Base-by-base conservation (phyloP, 2,329 filamentous ascomycete species). In the Phialophora expanda region DNA sequence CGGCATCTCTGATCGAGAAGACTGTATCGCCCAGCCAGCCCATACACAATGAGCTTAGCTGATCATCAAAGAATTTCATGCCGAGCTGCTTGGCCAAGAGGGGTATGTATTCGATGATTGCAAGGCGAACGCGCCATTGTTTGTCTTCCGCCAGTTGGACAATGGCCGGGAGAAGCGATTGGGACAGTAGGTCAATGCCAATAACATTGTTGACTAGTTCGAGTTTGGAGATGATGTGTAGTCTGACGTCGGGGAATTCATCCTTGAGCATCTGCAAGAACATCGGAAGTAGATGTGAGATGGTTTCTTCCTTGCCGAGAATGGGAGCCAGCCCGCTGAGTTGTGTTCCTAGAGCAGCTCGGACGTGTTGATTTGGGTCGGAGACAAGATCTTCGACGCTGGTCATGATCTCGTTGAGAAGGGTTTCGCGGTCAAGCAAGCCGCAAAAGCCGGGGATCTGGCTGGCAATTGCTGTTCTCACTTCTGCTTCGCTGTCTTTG, bases 211-310 rank as follows among this genome's bases (percentile, higher is more conserved):
- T 99, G 70, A 99, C 95, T 69, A 96, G 87, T 82, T 99, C 96
- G 62, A 99, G 88, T 81, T 99, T 99, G n/a, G 95, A 98, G 76
- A 99, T 99, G 78, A 99, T 99, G 81, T 99, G 96, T 66, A 99
- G 88, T 69, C 95, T 90, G 59, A 99, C 95, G 77, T 99, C 95
- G 24, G 95, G 95, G 79, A 97, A 98, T 76, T 99, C 95, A 75
- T 99, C 95, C 85, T 98, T 99, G 74, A 99, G 89, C 95, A 99
- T 99, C 78, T 96, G 92, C 61, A 99, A 85, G 80, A 99, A 98
- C 94, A 99, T 99, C 61, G 95, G 95, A 53, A 99, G 87, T 53
- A 99, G 88, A 78, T 99, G 95, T 73, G 95, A 90, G 72, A 97
- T 98, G 32, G 95, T 99, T 91, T 98, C 94, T 80, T 99, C 92